Evolutionary conservation across 1,284 basidiomycete genomes (phyloP), one percentile per base, ranked within the genome.

Genomic region (Coniferiporia sulphurascens): DNA sequence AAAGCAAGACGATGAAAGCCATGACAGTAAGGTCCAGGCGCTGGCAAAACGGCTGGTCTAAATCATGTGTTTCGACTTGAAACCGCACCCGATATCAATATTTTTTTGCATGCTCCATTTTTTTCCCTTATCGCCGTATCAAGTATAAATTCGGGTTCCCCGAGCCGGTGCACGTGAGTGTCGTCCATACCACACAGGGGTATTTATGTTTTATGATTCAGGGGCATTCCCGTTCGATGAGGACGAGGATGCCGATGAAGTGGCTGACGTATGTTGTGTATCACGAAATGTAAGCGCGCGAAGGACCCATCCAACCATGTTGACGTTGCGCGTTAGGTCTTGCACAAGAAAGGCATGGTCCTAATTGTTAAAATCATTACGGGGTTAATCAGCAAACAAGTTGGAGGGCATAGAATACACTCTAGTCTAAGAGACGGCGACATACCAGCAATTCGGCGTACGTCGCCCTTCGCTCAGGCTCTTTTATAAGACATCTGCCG

Each of bases 251-350:
- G 35, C 22, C 22, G 51, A 48, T 34, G 58, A 54, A 12, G 58
- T 21, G 12, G 58, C 22, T 13, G 58, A 54, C 13, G 58, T 7
- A 22, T 22, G 36, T 21, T 62, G 56, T 4, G 54, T 59, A 27
- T 75, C 71, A 52, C 77, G 70, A 66, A 74, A 74, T 35, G 78
- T 78, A 22, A 93, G 71, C 1, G 90, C 89, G 9, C 71, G 72
- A 13, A 74, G 74, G 9, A 95, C 90, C 94, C 94, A 97, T 4
- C 76, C 81, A 17, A 77, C 78, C 91, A 95, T 93, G 70, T 95
- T 88, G 4, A 94, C 90, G 0, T 84, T 74, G 4, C 83, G 76
- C 15, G 75, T 73, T 7, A 71, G 73, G 63, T 86, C 84, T 44
- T 76, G 75, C 12, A 74, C 68, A 48, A 93, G 75, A 77, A 87